A percentile compares a stretch with the other conserved stretches of the same genome.
phyloP scores from a whole-genome alignment of 306 rosid species.

The Quillaja saponaria region DNA sequence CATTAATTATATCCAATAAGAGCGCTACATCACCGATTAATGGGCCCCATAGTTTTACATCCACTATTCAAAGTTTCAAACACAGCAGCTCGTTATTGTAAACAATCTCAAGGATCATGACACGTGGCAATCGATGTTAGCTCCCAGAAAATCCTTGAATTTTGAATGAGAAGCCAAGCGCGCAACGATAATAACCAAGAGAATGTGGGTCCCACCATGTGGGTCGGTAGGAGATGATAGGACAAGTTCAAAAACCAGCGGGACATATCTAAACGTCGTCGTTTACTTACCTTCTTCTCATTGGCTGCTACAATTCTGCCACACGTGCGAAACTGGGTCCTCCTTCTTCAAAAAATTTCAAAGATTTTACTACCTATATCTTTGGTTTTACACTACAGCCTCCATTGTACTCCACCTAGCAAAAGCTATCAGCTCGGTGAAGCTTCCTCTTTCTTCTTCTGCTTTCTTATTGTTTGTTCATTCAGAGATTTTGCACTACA shows the following conservation, averaged over 20 bases:
- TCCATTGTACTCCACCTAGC: slow-evolving; percentile 25
- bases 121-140: slow-evolving; percentile 39
- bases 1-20: neutral
- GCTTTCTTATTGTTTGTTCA: too few relatives aligned
- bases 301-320: neutral
- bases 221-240: slow-evolving; percentile 32
- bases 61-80: neutral
- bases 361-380: slow-evolving; percentile 44
- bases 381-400: slow-evolving; percentile 44
- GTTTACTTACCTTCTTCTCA: slow-evolving; percentile 14
- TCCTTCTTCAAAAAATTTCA: slow-evolving; percentile 40
- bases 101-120: neutral
- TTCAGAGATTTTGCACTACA: neutral
- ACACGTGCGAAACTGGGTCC: slow-evolving; percentile 14
- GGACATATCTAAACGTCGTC: slow-evolving; percentile 47
- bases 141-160: slow-evolving; percentile 16
- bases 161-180: slow-evolving; percentile 85
- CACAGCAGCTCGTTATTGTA: too few relatives aligned
- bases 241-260: slow-evolving; percentile 38
- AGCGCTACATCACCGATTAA: too few relatives aligned
- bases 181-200: slow-evolving; percentile 49
- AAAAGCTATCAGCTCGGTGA: neutral
- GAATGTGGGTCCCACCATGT: slow-evolving; percentile 69
- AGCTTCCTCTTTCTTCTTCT: neutral
- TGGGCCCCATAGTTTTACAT: too few relatives aligned